Evolutionary conservation across 805 yeast genomes (phyloP), one percentile per base, ranked within the genome.

Genomic region (Nakazawaea laoshanensis): DNA sequence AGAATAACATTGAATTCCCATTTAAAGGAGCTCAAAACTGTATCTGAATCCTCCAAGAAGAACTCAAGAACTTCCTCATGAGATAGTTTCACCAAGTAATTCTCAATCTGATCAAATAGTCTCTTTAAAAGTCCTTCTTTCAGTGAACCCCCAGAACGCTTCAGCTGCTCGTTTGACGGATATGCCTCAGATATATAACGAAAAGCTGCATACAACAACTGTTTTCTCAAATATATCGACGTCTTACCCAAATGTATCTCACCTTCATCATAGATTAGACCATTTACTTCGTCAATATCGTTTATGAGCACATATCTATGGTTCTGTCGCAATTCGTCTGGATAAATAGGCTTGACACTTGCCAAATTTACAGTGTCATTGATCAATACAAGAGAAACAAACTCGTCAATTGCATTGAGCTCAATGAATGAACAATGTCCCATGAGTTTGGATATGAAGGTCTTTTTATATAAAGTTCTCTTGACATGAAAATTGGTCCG

Each of bases 211-310:
- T 19, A 30, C 14, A 47, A 19, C 5, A 46, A 24, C 5, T 24
- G n/a, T 10, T 40, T 33, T 13, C 50, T 36, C 3, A 31, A 19
- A 5, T 32, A 32, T 5, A 48, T 40, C 2, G 50, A 45, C 14
- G 43, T 44, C 4, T 30, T 4, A 4, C 45, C 45, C 10, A 43
- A 27, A 7, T 19, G 24, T 11, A 26, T 20, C 8, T 29, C 37
- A 6, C 19, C 30, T 10, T 29, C 28, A 8, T 24, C 31, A 4
- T 30, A 21, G 7, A 12, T 24, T 7, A 7, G 12, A 7, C 12
- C 13, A n/a, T n/a, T n/a, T n/a, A n/a, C n/a, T 24, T 20, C 23
- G 35, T 36, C 14, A 33, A 30, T 2, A 30, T 26, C 5, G 32
- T 13, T 9, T 36, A 18, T 4, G 14, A 21, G 7, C 23, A 23